Conservation (phyloP, 2,329 filamentous ascomycete genomes). For the Sporothrix phasma region DNA sequence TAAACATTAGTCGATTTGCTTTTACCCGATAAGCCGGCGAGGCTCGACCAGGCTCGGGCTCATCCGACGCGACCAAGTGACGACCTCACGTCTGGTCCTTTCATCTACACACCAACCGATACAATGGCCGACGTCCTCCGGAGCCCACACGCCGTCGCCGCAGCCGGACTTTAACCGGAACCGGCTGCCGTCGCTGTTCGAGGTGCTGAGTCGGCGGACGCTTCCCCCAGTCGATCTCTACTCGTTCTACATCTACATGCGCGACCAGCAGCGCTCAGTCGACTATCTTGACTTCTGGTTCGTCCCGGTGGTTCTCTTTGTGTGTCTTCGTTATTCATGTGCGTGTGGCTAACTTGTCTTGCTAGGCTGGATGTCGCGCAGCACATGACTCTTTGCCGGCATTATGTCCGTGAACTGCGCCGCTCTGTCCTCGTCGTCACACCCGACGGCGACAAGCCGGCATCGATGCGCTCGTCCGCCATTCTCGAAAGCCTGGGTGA, state of each 20-base stretch:
- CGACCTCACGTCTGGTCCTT: not conserved
- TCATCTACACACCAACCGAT: not conserved
- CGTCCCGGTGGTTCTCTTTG: constrained; percentile 20
- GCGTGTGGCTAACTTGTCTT: constrained; percentile 12
- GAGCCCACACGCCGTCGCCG: constrained; percentile 38
- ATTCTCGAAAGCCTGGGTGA: constrained; percentile 67
- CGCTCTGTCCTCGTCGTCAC: constrained; percentile 88
- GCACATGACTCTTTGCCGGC: constrained; percentile 93
- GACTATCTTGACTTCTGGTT: constrained; percentile 99
- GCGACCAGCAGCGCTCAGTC: constrained; percentile 93
- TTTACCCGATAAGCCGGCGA: not conserved
- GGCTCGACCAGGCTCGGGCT: not conserved
- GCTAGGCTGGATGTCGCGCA: constrained; percentile 95
- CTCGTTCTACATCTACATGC: constrained; percentile 99
- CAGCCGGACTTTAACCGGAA: constrained; percentile 59
- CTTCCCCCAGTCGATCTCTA: constrained; percentile 92
- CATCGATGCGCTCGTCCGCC: constrained; percentile 75
- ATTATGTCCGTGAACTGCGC: constrained; percentile 92
- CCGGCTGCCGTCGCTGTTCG: constrained; percentile 85
- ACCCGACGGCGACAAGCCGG: constrained; percentile 69
- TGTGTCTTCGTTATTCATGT: constrained; percentile 8
- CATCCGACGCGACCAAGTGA: not conserved
- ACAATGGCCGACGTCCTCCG: constrained; percentile 29
- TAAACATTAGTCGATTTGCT: not conserved
- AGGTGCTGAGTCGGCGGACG: constrained; percentile 90